A percentile compares a stretch with the other conserved stretches of the same genome.
phyloP scores from a whole-genome alignment of 176 grass and related monocot genomes.

The Eragrostis curvula region DNA sequence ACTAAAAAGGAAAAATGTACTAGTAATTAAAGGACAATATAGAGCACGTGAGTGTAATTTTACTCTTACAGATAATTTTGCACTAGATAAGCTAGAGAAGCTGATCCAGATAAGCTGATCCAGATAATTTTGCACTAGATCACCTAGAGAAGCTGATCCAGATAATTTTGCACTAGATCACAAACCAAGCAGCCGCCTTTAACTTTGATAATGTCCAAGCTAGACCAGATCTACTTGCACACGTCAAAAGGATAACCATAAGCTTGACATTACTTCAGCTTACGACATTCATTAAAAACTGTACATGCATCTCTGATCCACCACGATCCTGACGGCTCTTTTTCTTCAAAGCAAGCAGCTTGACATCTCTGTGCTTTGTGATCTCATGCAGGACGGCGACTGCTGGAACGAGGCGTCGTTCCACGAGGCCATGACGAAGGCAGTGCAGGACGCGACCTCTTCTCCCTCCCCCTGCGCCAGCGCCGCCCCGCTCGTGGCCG shows the following conservation, averaged over 20 bases:
- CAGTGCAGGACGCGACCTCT: constrained; percentile 55
- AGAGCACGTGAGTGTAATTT: too few species aligned
- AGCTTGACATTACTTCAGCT: background rate
- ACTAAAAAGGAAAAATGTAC: background rate
- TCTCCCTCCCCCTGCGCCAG: background rate
- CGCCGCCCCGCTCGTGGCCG: constrained; percentile 30
- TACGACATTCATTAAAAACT: background rate
- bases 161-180: background rate
- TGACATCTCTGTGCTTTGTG: background rate
- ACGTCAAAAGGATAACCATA: background rate
- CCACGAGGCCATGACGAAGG: constrained; percentile 65
- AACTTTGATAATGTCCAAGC: too few species aligned
- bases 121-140: background rate
- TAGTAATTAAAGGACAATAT: background rate
- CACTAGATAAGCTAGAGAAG: too few species aligned
- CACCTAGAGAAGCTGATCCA: background rate
- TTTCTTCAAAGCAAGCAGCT: background rate
- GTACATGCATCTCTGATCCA: background rate
- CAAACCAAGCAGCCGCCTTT: too few species aligned
- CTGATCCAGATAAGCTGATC: too few species aligned
- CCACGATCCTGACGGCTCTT: background rate
- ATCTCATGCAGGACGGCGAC: constrained; percentile 54
- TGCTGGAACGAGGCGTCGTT: constrained; percentile 78
- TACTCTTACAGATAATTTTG: background rate
- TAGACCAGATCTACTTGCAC: background rate